These are phyloP conservation scores for Paraurostyla sp. DNA, from an alignment of 73 alveolate species.

Conservation along the genomic window DNA sequence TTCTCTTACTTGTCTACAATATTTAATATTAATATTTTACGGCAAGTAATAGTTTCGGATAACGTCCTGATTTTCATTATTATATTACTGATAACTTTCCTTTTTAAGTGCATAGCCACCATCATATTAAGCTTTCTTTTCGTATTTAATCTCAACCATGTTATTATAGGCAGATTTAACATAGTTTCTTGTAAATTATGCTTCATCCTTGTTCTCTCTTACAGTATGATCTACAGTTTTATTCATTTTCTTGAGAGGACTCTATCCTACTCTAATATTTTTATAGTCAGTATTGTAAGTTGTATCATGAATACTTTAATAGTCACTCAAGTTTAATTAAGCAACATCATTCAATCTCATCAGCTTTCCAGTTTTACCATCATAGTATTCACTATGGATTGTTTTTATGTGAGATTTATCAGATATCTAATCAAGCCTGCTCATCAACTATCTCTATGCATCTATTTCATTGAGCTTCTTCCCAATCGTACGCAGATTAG, in stretches of 20 bases:
- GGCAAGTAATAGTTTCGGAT: slow-evolving; percentile 14
- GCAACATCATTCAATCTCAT: slow-evolving; percentile 53
- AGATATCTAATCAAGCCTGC: slow-evolving; percentile 8
- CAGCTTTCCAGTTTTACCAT: slow-evolving; percentile 32
- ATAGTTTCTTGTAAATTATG: slow-evolving; percentile 4
- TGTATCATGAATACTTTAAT: neutral
- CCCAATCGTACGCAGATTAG: slow-evolving; percentile 47
- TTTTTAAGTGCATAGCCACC: neutral
- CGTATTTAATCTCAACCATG: slow-evolving; percentile 12
- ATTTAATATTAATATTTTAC: neutral
- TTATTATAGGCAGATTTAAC: slow-evolving; percentile 22
- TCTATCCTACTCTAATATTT: neutral
- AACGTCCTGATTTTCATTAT: neutral
- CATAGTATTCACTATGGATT: slow-evolving; percentile 16
- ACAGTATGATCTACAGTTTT: slow-evolving; percentile 16
- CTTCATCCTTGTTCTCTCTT: neutral
- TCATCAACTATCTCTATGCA: neutral
- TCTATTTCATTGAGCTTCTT: slow-evolving; percentile 32
- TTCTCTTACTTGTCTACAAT: slow-evolving; percentile 26
- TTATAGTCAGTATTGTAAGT: neutral
- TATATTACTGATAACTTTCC: slow-evolving; percentile 33
- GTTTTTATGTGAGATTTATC: neutral
- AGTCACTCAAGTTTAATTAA: slow-evolving; percentile 3
- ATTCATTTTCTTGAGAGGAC: neutral
- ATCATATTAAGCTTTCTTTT: neutral